These are phyloP conservation scores for Sphagnum contortum DNA, from an alignment of 225 moss, liverwort and hornwort species.

Conservation along the genomic window DNA sequence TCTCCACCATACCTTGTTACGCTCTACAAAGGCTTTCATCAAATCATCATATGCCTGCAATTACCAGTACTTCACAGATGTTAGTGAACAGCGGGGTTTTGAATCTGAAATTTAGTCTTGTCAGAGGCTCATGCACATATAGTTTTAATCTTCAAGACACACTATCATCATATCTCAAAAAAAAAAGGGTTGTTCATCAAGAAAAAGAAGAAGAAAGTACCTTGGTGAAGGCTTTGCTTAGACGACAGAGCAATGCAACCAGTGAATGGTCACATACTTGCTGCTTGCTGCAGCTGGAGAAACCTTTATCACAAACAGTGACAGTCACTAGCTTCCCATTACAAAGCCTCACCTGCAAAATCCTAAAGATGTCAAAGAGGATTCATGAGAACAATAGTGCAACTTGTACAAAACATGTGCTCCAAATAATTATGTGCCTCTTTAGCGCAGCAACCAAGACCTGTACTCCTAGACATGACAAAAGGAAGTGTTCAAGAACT, in stretches of 20 bases:
- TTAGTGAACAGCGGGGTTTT: too few species aligned
- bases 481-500: not conserved
- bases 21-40: slow-evolving; percentile 55
- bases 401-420: too few species aligned
- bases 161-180: not conserved
- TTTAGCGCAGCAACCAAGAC: too few species aligned
- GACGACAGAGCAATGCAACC: slow-evolving; percentile 38
- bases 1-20: slow-evolving; percentile 37
- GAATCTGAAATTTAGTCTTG: too few species aligned
- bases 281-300: slow-evolving; percentile 45
- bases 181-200: not conserved
- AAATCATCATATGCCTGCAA: slow-evolving; percentile 63
- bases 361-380: too few species aligned
- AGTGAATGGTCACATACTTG: slow-evolving; percentile 37
- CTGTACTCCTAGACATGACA: too few species aligned
- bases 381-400: too few species aligned
- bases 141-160: not conserved
- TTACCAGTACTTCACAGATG: not conserved
- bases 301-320: slow-evolving; percentile 38
- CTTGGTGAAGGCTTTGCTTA: slow-evolving; percentile 60
- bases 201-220: slow-evolving; percentile 9
- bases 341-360: slow-evolving; percentile 39
- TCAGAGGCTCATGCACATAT: too few species aligned
- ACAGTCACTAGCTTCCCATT: slow-evolving; percentile 62
- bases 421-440: too few species aligned